These are phyloP conservation scores for Hemileccinum impolitum DNA, from an alignment of 768 basidiomycete genomes.

Conservation along the genomic window DNA sequence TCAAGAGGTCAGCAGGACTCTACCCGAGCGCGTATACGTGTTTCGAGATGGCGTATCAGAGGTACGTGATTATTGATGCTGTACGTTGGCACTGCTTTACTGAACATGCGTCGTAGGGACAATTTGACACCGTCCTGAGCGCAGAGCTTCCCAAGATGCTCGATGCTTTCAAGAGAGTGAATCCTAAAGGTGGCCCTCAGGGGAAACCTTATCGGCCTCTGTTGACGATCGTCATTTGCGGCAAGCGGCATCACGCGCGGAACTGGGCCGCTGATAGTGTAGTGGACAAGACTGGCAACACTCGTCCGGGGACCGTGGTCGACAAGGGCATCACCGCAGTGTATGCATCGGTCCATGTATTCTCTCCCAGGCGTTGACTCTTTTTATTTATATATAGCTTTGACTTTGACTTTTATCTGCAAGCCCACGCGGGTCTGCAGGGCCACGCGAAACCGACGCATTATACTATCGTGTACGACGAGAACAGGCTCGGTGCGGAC, in stretches of 20 bases:
- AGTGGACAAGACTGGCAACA: constrained; percentile 70
- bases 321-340: constrained; percentile 74
- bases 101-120: constrained; percentile 48
- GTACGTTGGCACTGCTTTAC: background rate
- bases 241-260: constrained; percentile 61
- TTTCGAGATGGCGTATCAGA: constrained; percentile 85
- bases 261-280: constrained; percentile 53
- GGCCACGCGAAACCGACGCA: constrained; percentile 72
- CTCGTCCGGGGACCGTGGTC: constrained; percentile 74
- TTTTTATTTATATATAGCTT: constrained; percentile 40
- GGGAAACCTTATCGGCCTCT: constrained; percentile 52
- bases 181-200: constrained; percentile 39
- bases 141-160: constrained; percentile 62
- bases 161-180: constrained; percentile 51
- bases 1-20: constrained; percentile 47
- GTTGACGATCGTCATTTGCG: constrained; percentile 76
- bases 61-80: constrained; percentile 36
- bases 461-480: constrained; percentile 79
- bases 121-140: constrained; percentile 60
- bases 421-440: constrained; percentile 74
- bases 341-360: constrained; percentile 32
- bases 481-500: constrained; percentile 64
- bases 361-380: too few species aligned
- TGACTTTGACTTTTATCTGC: constrained; percentile 65
- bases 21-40: constrained; percentile 68